These are phyloP conservation scores for Leptographium procerum DNA, from an alignment of 2,329 filamentous ascomycete genomes.

Conservation along the genomic window DNA sequence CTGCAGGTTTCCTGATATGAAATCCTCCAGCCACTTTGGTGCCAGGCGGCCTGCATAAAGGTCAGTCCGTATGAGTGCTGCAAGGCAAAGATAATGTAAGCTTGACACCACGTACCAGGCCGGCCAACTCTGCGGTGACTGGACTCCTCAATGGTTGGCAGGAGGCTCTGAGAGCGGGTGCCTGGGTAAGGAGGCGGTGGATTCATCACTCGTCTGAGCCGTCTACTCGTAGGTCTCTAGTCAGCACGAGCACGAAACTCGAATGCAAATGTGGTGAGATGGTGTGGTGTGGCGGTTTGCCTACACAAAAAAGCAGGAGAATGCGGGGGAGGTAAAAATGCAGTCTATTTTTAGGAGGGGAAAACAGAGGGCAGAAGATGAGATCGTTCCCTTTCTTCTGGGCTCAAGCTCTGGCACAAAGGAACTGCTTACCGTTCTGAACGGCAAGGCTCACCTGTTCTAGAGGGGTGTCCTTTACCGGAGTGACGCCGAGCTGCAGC, in stretches of 20 bases:
- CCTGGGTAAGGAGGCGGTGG: slow-evolving; percentile 6
- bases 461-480: neutral
- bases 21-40: slow-evolving; percentile 14
- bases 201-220: slow-evolving; percentile 6
- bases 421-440: neutral
- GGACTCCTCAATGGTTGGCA: slow-evolving; percentile 5
- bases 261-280: neutral
- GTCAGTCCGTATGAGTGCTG: neutral
- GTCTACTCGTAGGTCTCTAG: neutral
- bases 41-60: slow-evolving; percentile 11
- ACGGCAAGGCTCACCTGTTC: neutral
- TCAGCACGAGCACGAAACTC: slow-evolving; percentile 5
- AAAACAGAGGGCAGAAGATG: neutral
- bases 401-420: neutral
- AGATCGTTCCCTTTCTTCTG: neutral
- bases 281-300: neutral
- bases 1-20: slow-evolving; percentile 8
- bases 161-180: slow-evolving; percentile 8
- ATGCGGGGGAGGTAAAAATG: neutral
- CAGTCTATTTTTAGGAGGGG: neutral
- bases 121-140: slow-evolving; percentile 2
- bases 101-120: slow-evolving; percentile 5
- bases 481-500: neutral
- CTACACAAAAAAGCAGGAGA: neutral
- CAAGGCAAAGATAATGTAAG: neutral